Evolutionary conservation across 305 asterid species (phyloP), one percentile per base, ranked within the genome.

Genomic region (Salvia sclarea): DNA sequence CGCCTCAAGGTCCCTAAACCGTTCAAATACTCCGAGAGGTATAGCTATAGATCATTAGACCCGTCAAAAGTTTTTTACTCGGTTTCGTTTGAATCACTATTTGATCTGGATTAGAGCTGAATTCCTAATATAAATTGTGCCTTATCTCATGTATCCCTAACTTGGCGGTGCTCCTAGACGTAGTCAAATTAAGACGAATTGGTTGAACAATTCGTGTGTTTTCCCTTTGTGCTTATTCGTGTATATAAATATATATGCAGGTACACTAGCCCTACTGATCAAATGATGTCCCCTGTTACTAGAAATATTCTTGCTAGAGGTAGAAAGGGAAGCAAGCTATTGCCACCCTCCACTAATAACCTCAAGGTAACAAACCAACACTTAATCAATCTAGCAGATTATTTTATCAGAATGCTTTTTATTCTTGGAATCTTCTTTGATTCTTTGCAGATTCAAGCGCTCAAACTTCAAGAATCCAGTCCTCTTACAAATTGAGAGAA

Each of bases 181-280:
- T 28, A 28, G 33, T 28, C 2, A 28, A 3, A 3, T 28, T 3
- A 6, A 3, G 33, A 28, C 5, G 33, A 28, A 28, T 3, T 28
- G 33, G 33, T 4, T 28, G 5, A 28, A 28, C 5, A 28, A 28
- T 28, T 28, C 5, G 33, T 28, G 33, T 28, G 33, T 0, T 28
- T 28, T 28, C n/a, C n/a, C n/a, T 28, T 28, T 28, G 5, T 28
- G 33, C 33, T 28, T 28, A n/a, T n/a, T 3, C 33, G 5, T 28
- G 2, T 28, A 28, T 28, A 28, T 28, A 28, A 25, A 25, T 28
- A 3, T 28, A 28, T 28, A 21, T 40, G 71, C 71, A 91, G 98
- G 83, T 92, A 92, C 64, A 80, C 84, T 17, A 92, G 96, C 45
- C 98, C 96, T 49, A 92, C 98, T 31, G 98, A 92, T 84, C 90